Evolutionary conservation across 306 rosid genomes (phyloP).

Genomic region (Gastrolobium villosum): DNA sequence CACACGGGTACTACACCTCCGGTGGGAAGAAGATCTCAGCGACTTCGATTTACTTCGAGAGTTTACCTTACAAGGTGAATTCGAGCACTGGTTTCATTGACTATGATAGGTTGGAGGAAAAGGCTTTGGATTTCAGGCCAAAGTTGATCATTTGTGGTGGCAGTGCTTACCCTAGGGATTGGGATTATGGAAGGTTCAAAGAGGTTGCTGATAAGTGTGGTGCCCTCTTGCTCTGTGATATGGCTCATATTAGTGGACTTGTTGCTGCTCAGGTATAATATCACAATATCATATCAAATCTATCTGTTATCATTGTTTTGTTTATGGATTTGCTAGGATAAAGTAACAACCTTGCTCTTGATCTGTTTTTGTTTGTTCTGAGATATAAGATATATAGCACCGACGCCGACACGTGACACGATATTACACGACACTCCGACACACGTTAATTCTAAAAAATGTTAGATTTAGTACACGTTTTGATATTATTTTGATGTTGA

Average conservation of each 20-base stretch:
- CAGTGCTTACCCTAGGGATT: conserved; percentile 92
- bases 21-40: conserved; percentile 98
- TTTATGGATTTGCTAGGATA: background rate
- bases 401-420: too few relatives aligned
- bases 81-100: conserved; percentile 70
- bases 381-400: too few relatives aligned
- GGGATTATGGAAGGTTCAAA: conserved; percentile 80
- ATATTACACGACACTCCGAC: too few relatives aligned
- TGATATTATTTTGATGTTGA: too few relatives aligned
- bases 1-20: conserved; percentile 91
- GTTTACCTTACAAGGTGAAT: conserved; percentile 90
- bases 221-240: conserved; percentile 85
- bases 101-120: conserved; percentile 88
- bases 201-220: conserved; percentile 87
- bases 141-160: conserved; percentile 90
- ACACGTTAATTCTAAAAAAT: too few relatives aligned
- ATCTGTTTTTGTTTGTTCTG: too few relatives aligned
- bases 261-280: conserved; percentile 84
- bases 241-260: conserved; percentile 98
- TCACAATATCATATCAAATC: background rate
- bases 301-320: background rate
- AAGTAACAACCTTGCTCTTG: too few relatives aligned
- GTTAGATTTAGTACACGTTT: too few relatives aligned
- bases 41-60: conserved; percentile 94
- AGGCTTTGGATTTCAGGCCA: conserved; percentile 94